Percentiles rank a stretch among this genome's conserved stretches.
Evolutionary conservation across 2,329 filamentous ascomycete genomes (phyloP).

Genomic region (Aureobasidium melanogenum): DNA sequence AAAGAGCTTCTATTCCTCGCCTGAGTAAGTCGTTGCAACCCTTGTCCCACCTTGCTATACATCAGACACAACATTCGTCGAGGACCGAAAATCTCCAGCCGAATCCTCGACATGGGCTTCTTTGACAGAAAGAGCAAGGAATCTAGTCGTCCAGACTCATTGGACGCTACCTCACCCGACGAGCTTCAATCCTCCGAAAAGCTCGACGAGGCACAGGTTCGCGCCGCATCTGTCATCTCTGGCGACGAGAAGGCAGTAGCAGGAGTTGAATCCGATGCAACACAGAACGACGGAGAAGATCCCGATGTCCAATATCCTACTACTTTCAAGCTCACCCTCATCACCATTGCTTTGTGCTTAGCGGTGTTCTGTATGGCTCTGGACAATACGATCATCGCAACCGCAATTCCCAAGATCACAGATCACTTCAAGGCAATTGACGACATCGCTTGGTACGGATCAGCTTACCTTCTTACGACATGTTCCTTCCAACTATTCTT

Average conservation of each 20-base stretch:
- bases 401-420: slow-evolving; percentile 21
- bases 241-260: not conserved
- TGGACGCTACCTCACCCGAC: not conserved
- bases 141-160: not conserved
- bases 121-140: not conserved
- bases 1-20: slow-evolving; percentile 5
- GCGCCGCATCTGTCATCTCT: not conserved
- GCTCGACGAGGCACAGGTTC: not conserved
- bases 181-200: not conserved
- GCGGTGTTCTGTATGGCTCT: slow-evolving; percentile 26
- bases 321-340: slow-evolving; percentile 24
- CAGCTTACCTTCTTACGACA: slow-evolving; percentile 35
- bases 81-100: not conserved
- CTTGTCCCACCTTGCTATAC: not conserved
- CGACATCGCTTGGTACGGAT: slow-evolving; percentile 23
- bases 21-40: not conserved
- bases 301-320: slow-evolving; percentile 29
- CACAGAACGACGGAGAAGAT: slow-evolving; percentile 11
- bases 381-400: slow-evolving; percentile 28
- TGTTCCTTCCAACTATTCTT: slow-evolving; percentile 21
- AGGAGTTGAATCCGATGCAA: not conserved
- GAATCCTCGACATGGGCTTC: slow-evolving; percentile 5
- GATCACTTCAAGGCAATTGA: slow-evolving; percentile 19
- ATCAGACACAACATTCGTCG: not conserved
- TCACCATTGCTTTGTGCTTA: slow-evolving; percentile 29